Base-by-base conservation (phyloP, 164 flowering plant genomes). In the Santalum album region DNA sequence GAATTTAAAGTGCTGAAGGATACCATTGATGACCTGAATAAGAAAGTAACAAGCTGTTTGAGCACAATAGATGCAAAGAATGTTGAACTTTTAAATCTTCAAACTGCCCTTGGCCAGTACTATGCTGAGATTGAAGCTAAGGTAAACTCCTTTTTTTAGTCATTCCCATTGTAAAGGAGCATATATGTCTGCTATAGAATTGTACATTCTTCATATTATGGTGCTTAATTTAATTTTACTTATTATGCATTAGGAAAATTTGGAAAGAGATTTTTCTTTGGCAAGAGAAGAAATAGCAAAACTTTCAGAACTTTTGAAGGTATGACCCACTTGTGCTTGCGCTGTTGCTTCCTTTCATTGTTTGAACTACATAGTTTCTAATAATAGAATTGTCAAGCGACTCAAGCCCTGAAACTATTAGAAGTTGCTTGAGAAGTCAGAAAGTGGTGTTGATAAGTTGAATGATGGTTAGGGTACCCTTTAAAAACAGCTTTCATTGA, bases 61-160 rank as follows among this genome's bases (percentile, higher is more conserved):
- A 73, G 62, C 59, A 72, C 71, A 20, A 75, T 94, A 46, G 90
- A 90, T 60, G 78, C 79, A 6, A 90, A 87, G 73, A 82, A 94
- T 70, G 67, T 72, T 46, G 99, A 94, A 72, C 83, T 90, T 60
- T 61, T 74, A 55, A 94, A 90, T 79, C 90, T 94, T 61, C 97
- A 94, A 78, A 84, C 95, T 70, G 99, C 96, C 54, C 95, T 94
- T 65, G 99, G 99, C 38, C 99, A 90, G 73, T 90, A 79, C 63
- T 90, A 84, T 68, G 99, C 99, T 69, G 99, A 94, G 79, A 79
- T 82, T 61, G 99, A 94, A 73, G 97, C 95, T 7, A 94, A 85
- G 92, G 97, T 90, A 66, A 60, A 53, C 18, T 55, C 34, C 25
- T 20, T 35, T 34, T 50, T 45, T 55, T 29, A 29, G 4, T 29